Conservation (phyloP, 805 yeast species). For the Cyberlindnera maclurae region DNA sequence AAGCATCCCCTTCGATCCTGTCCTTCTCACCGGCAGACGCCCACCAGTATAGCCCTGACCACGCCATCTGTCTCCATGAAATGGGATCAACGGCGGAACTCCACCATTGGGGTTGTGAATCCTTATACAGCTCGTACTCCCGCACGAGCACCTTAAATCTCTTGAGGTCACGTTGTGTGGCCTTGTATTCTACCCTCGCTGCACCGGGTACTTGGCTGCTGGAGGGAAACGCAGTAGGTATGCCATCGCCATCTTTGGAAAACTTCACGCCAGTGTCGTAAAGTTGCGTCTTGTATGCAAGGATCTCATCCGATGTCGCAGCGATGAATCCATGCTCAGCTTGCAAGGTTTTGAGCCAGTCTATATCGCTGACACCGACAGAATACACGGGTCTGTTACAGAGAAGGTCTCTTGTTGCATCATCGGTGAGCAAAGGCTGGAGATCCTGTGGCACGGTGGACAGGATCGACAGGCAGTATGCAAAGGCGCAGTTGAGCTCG, state of each 20-base stretch:
- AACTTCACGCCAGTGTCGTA: conserved; percentile 39
- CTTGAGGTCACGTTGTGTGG: conserved; percentile 33
- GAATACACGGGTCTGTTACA: conserved; percentile 50
- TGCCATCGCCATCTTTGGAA: background rate
- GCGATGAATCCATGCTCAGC: conserved; percentile 40
- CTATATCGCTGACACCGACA: conserved; percentile 53
- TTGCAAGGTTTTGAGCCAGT: conserved; percentile 24
- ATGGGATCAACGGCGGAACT: conserved; percentile 36
- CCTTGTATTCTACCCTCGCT: conserved; percentile 8
- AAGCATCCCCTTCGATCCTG: conserved; percentile 31
- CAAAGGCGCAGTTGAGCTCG: conserved; percentile 39
- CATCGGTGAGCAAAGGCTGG: conserved; percentile 26
- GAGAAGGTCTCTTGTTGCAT: conserved; percentile 16
- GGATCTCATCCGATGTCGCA: conserved; percentile 59
- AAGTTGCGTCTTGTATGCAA: conserved; percentile 43
- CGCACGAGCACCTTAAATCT: conserved; percentile 26
- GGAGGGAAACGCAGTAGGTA: conserved; percentile 9
- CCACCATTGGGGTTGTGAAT: conserved; percentile 35
- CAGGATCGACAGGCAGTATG: conserved; percentile 53
- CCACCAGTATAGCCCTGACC: conserved; percentile 80
- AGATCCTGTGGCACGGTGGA: conserved; percentile 57
- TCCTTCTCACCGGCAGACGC: conserved; percentile 72
- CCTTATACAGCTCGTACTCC: conserved; percentile 14
- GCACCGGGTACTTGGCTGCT: conserved; percentile 7
- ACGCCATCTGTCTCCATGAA: conserved; percentile 50